phyloP scores from a whole-genome alignment of 371 early-diverging fungal genomes.

The Mortierella sp. region DNA sequence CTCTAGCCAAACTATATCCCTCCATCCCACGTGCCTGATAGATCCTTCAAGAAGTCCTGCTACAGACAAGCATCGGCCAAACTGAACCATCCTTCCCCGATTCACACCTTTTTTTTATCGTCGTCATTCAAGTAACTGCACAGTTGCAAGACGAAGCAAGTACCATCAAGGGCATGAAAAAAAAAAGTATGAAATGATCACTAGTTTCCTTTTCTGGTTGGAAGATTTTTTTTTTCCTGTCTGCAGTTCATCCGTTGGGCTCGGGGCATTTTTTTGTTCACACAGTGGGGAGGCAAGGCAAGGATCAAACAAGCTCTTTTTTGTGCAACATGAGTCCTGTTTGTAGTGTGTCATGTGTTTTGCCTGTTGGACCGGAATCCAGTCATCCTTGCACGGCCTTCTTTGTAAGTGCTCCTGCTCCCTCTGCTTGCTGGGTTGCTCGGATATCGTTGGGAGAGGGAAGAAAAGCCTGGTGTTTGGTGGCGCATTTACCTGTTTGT shows the following conservation, averaged over 20 bases:
- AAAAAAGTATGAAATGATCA: too few species aligned
- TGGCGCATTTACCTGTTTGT: neutral
- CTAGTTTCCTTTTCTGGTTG: neutral
- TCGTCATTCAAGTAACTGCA: neutral
- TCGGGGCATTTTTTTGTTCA: neutral
- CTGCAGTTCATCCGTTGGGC: neutral
- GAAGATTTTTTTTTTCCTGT: neutral
- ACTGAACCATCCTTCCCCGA: neutral
- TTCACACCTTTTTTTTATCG: neutral
- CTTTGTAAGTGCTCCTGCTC: too few species aligned
- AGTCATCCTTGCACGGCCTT: neutral
- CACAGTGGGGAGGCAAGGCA: neutral
- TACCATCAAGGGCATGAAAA: neutral
- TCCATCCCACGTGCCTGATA: neutral
- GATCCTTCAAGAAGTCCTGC: too few species aligned
- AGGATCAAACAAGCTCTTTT: neutral
- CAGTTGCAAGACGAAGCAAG: neutral
- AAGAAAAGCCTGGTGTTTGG: neutral
- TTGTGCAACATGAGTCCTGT: neutral
- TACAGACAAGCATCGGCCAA: too few species aligned
- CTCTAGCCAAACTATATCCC: neutral
- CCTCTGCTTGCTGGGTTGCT: neutral
- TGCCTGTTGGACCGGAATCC: neutral
- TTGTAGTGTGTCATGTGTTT: neutral
- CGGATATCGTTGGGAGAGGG: neutral